A percentile compares a stretch with the other conserved stretches of the same genome.
Evolutionary conservation across 768 basidiomycete genomes (phyloP).

Genomic region (Mycena pura): DNA sequence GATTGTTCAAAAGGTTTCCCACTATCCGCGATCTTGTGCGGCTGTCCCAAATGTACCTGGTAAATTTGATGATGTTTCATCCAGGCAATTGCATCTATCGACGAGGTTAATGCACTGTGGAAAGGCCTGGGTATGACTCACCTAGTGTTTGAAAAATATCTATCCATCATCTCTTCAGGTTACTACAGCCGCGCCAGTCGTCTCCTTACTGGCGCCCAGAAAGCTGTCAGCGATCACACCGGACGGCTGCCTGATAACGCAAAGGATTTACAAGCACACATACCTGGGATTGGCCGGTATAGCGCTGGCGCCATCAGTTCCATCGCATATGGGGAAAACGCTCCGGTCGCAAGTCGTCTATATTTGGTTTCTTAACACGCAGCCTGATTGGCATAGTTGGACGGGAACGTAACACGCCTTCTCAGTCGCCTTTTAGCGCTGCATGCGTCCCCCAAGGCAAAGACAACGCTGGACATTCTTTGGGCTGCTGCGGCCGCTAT

Average conservation of each 20-base stretch:
- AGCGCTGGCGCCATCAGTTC: constrained; percentile 86
- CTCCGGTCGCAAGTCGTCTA: constrained; percentile 76
- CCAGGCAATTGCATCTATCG: constrained; percentile 73
- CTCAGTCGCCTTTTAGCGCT: constrained; percentile 83
- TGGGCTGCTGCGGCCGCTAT: constrained; percentile 81
- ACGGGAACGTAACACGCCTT: constrained; percentile 91
- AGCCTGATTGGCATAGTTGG: constrained; percentile 58
- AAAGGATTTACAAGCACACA: constrained; percentile 78
- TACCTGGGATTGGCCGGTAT: constrained; percentile 90
- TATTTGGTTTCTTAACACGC: background rate
- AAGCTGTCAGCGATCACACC: constrained; percentile 65
- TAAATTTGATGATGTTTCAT: constrained; percentile 21
- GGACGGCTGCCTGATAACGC: constrained; percentile 84
- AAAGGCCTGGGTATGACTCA: constrained; percentile 62
- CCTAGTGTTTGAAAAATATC: background rate
- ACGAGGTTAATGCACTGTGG: constrained; percentile 90
- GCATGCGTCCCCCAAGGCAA: constrained; percentile 82
- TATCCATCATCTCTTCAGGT: constrained; percentile 43
- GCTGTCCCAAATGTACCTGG: constrained; percentile 22
- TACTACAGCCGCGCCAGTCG: constrained; percentile 90
- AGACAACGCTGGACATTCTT: constrained; percentile 77
- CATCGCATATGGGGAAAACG: constrained; percentile 86
- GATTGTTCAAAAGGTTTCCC: constrained; percentile 65
- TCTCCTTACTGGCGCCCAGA: constrained; percentile 84
- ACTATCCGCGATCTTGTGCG: constrained; percentile 78